Evolutionary conservation across 1,284 basidiomycete genomes (phyloP), one percentile per base, ranked within the genome.

Genomic region (Schizophyllum amplum): DNA sequence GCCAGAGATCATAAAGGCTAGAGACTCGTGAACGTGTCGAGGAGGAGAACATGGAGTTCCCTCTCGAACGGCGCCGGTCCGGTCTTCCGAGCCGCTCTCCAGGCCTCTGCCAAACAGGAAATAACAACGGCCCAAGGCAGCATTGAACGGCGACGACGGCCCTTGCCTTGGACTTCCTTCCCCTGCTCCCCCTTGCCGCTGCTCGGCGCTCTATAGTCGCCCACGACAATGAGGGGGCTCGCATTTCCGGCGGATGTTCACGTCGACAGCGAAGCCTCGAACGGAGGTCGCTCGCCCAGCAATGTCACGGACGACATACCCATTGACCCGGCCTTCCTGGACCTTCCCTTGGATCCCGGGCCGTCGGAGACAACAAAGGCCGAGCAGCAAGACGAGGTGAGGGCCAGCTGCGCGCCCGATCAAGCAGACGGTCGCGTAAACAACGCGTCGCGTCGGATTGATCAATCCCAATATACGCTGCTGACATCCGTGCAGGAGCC

Each of bases 261-360:
- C 15, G 48, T 20, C 24, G 48, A 50, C 48, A 11, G 48, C 21
- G 21, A 50, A 20, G 13, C 20, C 13, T 50, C 48, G 13, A 22
- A 22, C 48, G 48, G 22, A 11, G 9, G 48, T 20, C 13, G 20
- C 24, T 24, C 21, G 21, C 21, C 20, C 48, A 22, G 21, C 21
- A 21, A 50, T 11, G 48, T 11, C 48, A 50, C 24, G 20, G 48
- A 50, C 60, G 61, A 62, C 56, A 50, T 50, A 22, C 48, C 48
- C 9, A 87, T 88, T 73, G 86, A 87, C 79, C 85, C 85, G 66
- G 81, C 79, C 54, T 78, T 86, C 61, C 74, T 73, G 57, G 75
- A 67, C 48, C 69, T 74, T 21, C 67, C 73, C 57, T 75, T 84
- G 58, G 82, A 83, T 20, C 73, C 79, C 82, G 24, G 73, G 73